Conservation (phyloP, 768 basidiomycete species). For the Macrolepiota fuliginosa region DNA sequence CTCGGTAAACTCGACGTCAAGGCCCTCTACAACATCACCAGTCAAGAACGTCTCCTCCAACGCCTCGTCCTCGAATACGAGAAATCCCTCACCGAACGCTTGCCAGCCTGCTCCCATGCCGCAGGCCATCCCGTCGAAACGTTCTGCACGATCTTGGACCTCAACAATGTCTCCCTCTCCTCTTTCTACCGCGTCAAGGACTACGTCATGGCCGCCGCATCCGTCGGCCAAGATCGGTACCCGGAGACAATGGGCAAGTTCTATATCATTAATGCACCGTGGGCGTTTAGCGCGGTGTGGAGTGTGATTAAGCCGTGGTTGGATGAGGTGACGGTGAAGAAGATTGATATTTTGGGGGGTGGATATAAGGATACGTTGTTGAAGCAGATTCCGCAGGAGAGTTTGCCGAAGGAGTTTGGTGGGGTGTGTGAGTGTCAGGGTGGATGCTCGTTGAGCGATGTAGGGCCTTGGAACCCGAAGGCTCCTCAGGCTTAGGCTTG, state of each 20-base stretch:
- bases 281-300: constrained; percentile 90
- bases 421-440: constrained; percentile 75
- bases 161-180: constrained; percentile 63
- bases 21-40: constrained; percentile 79
- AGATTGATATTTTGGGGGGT: constrained; percentile 87
- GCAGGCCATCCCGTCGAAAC: constrained; percentile 92
- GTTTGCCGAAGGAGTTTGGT: constrained; percentile 83
- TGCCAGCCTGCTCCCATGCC: constrained; percentile 71
- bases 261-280: constrained; percentile 98
- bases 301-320: constrained; percentile 87
- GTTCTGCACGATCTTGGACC: constrained; percentile 95
- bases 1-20: constrained; percentile 87
- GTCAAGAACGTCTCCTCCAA: constrained; percentile 82
- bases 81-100: constrained; percentile 74
- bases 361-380: constrained; percentile 74
- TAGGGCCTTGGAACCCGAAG: constrained; percentile 79
- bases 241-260: constrained; percentile 97
- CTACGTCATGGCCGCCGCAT: constrained; percentile 74
- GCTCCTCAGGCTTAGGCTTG: not conserved
- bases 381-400: constrained; percentile 80
- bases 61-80: constrained; percentile 95
- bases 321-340: constrained; percentile 91
- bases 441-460: constrained; percentile 87
- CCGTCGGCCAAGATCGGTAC: constrained; percentile 88
- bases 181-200: constrained; percentile 92